Evolutionary conservation across 192 early-diverging fungal genomes (phyloP).

Genomic region (Rhizophagus prolifer): DNA sequence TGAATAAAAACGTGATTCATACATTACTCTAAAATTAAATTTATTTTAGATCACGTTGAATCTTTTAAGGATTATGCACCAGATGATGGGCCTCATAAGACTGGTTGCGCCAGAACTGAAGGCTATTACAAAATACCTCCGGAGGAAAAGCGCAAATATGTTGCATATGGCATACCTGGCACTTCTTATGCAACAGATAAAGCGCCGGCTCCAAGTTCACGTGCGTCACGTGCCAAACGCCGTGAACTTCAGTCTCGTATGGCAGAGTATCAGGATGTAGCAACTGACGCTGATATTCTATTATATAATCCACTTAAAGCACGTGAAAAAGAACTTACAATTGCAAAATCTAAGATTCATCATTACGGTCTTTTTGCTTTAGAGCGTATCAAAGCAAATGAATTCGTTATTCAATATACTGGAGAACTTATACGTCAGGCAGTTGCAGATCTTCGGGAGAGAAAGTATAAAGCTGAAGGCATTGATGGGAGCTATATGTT

Average conservation of each 20-base stretch:
- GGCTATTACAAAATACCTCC: slow-evolving; percentile 71
- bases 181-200: slow-evolving; percentile 8
- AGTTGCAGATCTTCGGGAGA: slow-evolving; percentile 94
- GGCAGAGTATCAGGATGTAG: not conserved
- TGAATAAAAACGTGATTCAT: not conserved
- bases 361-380: slow-evolving; percentile 98
- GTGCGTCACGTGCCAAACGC: slow-evolving; percentile 7
- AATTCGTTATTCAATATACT: slow-evolving; percentile 99
- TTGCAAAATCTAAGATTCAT: slow-evolving; percentile 94
- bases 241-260: slow-evolving; percentile 33
- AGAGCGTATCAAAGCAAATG: slow-evolving; percentile 88
- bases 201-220: slow-evolving; percentile 7
- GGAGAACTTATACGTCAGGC: slow-evolving; percentile 94
- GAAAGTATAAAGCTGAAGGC: slow-evolving; percentile 88
- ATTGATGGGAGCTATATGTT: slow-evolving; percentile 96
- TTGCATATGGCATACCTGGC: slow-evolving; percentile 46
- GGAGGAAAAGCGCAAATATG: slow-evolving; percentile 63
- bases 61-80: slow-evolving; percentile 7
- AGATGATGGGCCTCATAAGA: slow-evolving; percentile 38
- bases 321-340: slow-evolving; percentile 86
- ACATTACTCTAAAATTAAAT: not conserved
- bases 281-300: slow-evolving; percentile 53
- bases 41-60: not conserved
- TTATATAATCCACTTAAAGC: slow-evolving; percentile 93
- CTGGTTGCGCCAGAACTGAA: slow-evolving; percentile 83